These are phyloP conservation scores for Ganoderma lingzhi DNA, from an alignment of 1,284 basidiomycete species.

Conservation along the genomic window DNA sequence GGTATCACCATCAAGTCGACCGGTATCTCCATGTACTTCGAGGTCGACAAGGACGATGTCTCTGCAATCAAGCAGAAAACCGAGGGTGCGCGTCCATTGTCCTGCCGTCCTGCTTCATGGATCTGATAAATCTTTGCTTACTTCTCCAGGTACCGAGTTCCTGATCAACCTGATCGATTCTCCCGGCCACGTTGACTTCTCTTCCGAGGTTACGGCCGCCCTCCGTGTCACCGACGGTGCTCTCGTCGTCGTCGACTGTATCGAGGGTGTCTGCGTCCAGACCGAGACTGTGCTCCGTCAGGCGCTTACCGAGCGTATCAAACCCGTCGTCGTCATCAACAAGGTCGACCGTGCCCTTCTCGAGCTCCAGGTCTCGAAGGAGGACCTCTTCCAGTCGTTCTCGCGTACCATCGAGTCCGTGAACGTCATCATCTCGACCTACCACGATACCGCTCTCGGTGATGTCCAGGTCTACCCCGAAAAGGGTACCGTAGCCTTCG, in stretches of 20 bases:
- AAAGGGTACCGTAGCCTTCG: slow-evolving; percentile 98
- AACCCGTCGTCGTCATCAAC: slow-evolving; percentile 99
- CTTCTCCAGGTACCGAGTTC: slow-evolving; percentile 86
- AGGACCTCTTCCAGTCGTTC: slow-evolving; percentile 98
- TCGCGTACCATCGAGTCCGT: slow-evolving; percentile 97
- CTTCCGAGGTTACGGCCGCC: slow-evolving; percentile 99
- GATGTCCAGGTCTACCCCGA: slow-evolving; percentile 99
- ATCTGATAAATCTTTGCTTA: slow-evolving; percentile 34
- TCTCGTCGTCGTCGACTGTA: slow-evolving; percentile 98
- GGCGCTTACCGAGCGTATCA: slow-evolving; percentile 98
- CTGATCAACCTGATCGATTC: slow-evolving; percentile 99
- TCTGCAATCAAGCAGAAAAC: slow-evolving; percentile 93
- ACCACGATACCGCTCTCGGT: slow-evolving; percentile 94
- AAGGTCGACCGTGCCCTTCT: slow-evolving; percentile 99
- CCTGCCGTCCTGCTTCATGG: slow-evolving; percentile 24
- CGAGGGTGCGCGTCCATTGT: slow-evolving; percentile 62
- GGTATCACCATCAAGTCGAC: slow-evolving; percentile 99
- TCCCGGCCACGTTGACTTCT: slow-evolving; percentile 99
- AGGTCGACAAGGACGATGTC: slow-evolving; percentile 92
- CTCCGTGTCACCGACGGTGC: slow-evolving; percentile 99
- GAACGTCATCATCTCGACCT: slow-evolving; percentile 99
- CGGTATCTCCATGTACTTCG: slow-evolving; percentile 99
- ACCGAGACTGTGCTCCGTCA: slow-evolving; percentile 99
- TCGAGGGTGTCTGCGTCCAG: slow-evolving; percentile 99
- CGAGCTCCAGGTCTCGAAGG: slow-evolving; percentile 98